Percentiles rank a stretch among this genome's conserved stretches.
Evolutionary conservation across 2,329 filamentous ascomycete genomes (phyloP).

Genomic region (Verruconis gallopava): DNA sequence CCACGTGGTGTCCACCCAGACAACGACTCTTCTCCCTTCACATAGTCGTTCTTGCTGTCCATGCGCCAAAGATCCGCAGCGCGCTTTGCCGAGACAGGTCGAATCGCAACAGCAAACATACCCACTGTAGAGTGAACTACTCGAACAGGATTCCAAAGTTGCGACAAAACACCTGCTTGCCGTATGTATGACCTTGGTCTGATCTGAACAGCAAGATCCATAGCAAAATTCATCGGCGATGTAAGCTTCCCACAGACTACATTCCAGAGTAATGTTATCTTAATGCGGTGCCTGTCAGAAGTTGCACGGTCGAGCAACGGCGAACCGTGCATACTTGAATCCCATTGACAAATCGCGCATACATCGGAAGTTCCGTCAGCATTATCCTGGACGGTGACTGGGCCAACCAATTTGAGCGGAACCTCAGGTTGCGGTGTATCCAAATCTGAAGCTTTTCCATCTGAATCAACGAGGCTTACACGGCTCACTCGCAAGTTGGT

Average conservation of each 20-base stretch:
- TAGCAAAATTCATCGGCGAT: conserved; percentile 77
- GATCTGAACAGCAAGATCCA: conserved; percentile 72
- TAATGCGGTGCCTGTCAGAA: conserved; percentile 82
- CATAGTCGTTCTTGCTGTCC: conserved; percentile 88
- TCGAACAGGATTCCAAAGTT: conserved; percentile 71
- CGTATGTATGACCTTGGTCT: conserved; percentile 72
- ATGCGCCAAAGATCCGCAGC: conserved; percentile 92
- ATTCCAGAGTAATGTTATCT: conserved; percentile 78
- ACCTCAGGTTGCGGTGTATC: conserved; percentile 61
- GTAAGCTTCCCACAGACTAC: conserved; percentile 70
- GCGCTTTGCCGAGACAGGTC: conserved; percentile 79
- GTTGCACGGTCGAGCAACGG: conserved; percentile 89
- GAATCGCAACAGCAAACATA: conserved; percentile 76
- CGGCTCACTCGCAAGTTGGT: conserved; percentile 63
- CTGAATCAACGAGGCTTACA: conserved; percentile 71
- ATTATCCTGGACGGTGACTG: conserved; percentile 70
- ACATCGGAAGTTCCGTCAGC: conserved; percentile 82
- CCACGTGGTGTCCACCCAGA: conserved; percentile 78
- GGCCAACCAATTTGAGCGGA: conserved; percentile 59
- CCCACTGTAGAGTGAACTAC: conserved; percentile 78
- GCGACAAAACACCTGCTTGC: conserved; percentile 74
- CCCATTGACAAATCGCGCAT: conserved; percentile 85
- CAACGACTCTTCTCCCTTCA: conserved; percentile 86
- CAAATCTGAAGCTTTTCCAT: conserved; percentile 73
- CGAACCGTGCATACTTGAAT: conserved; percentile 84